These are phyloP conservation scores for Metarhizium rileyi DNA, from an alignment of 2,329 filamentous ascomycete species.

Conservation along the genomic window DNA sequence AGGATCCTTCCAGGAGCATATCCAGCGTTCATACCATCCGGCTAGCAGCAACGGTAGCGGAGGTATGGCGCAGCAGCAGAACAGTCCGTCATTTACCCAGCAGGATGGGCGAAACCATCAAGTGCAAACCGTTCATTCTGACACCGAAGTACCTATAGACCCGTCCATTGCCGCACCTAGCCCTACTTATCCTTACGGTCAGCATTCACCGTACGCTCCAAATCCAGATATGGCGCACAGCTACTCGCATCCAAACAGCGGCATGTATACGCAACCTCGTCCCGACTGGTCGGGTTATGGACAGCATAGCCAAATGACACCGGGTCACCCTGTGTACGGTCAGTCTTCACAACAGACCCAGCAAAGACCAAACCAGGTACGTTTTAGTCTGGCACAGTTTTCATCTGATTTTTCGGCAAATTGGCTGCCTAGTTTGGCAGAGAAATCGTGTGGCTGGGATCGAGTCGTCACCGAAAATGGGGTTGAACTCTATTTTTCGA, in stretches of 20 bases:
- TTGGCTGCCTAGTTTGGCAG: background rate
- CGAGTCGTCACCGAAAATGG: background rate
- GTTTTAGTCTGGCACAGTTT: slow-evolving; percentile 16
- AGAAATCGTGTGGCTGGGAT: background rate
- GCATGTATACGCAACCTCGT: slow-evolving; percentile 59
- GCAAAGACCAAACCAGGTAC: slow-evolving; percentile 50
- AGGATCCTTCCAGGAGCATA: slow-evolving; percentile 77
- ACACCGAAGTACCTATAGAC: slow-evolving; percentile 98
- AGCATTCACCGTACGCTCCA: slow-evolving; percentile 80
- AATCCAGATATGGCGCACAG: slow-evolving; percentile 79
- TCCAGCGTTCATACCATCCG: slow-evolving; percentile 76
- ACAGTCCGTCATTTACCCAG: slow-evolving; percentile 92
- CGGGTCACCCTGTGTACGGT: slow-evolving; percentile 44
- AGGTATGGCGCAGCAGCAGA: slow-evolving; percentile 94
- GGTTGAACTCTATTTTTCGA: background rate
- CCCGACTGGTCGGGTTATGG: slow-evolving; percentile 67
- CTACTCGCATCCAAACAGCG: slow-evolving; percentile 53
- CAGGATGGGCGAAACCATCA: slow-evolving; percentile 73
- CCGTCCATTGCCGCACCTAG: slow-evolving; percentile 89
- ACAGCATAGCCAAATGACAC: slow-evolving; percentile 42
- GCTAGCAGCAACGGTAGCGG: slow-evolving; percentile 63
- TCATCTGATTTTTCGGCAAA: background rate
- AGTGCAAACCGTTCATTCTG: slow-evolving; percentile 76
- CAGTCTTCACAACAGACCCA: slow-evolving; percentile 46
- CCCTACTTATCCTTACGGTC: slow-evolving; percentile 75